Conservation (phyloP, 495 filamentous ascomycete species). For the Haplographium delicatum region DNA sequence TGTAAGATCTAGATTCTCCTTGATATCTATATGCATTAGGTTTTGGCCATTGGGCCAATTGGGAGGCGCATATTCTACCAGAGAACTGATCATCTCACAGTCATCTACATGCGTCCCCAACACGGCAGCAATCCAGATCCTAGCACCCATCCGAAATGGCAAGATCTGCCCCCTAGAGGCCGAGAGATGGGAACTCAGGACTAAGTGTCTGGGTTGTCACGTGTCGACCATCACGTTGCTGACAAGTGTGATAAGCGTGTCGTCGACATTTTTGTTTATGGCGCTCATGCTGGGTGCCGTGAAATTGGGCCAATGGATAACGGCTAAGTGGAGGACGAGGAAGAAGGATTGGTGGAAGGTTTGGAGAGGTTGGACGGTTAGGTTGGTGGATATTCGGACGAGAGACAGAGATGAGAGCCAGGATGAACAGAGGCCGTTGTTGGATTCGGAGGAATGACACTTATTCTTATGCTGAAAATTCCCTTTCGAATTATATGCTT, state of each 20-base stretch:
- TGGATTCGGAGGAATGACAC: not conserved
- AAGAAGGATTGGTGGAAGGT: constrained; percentile 31
- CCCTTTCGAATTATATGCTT: too few relatives aligned
- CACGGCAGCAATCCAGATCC: constrained; percentile 30
- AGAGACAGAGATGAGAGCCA: not conserved
- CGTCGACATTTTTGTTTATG: constrained; percentile 32
- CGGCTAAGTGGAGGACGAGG: constrained; percentile 21
- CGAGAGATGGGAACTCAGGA: constrained; percentile 48
- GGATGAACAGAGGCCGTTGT: constrained; percentile 3
- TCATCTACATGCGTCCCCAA: constrained; percentile 46
- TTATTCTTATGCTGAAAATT: not conserved
- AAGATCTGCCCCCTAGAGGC: constrained; percentile 42
- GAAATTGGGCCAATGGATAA: constrained; percentile 17
- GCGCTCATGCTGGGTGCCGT: constrained; percentile 26
- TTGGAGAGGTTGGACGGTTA: constrained; percentile 19
- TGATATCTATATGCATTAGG: not conserved
- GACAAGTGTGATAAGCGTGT: constrained; percentile 34
- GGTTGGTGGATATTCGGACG: constrained; percentile 12
- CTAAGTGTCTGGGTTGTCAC: constrained; percentile 40
- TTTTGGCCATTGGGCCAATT: too few relatives aligned
- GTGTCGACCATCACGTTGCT: constrained; percentile 48
- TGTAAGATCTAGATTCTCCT: constrained; percentile 35
- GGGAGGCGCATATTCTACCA: too few relatives aligned
- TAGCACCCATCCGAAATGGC: constrained; percentile 39
- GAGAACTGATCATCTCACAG: constrained; percentile 19